phyloP scores from a whole-genome alignment of 192 early-diverging fungal genomes.

The Dissophora globulifera region DNA sequence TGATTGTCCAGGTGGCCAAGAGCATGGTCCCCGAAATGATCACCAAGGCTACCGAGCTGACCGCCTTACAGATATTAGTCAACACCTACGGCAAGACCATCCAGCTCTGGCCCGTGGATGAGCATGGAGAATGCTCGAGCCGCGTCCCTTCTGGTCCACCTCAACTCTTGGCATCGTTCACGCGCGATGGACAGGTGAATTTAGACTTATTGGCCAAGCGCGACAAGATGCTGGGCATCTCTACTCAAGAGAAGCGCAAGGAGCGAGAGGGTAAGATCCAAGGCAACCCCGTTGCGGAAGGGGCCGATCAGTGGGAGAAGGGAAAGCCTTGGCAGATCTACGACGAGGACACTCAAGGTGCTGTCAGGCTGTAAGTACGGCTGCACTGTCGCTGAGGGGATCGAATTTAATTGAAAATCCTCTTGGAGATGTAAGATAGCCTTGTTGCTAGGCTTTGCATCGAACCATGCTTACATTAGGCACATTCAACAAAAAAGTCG shows the following conservation, averaged over 20 bases:
- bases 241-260: conserved; percentile 21
- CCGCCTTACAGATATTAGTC: conserved; percentile 37
- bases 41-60: conserved; percentile 37
- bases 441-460: no score
- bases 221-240: conserved; percentile 37
- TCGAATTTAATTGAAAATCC: no score
- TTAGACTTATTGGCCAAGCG: conserved; percentile 27
- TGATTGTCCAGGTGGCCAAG: conserved; percentile 45
- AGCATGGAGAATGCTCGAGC: conserved; percentile 52
- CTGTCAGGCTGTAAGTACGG: no score
- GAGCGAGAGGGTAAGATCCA: conserved; percentile 16
- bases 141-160: conserved; percentile 50
- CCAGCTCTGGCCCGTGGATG: conserved; percentile 66
- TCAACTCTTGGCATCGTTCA: conserved; percentile 57
- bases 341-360: conserved; percentile 10
- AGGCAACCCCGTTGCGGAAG: conserved; percentile 15
- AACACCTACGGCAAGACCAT: conserved; percentile 62
- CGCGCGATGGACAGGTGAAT: conserved; percentile 55
- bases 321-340: conserved; percentile 27
- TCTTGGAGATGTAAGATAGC: no score
- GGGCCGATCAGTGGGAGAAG: conserved; percentile 20
- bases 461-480: no score
- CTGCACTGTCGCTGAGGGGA: no score
- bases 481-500: no score
- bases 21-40: conserved; percentile 42